phyloP scores from a whole-genome alignment of 345 rosid species.

The Aquilaria malaccensis region DNA sequence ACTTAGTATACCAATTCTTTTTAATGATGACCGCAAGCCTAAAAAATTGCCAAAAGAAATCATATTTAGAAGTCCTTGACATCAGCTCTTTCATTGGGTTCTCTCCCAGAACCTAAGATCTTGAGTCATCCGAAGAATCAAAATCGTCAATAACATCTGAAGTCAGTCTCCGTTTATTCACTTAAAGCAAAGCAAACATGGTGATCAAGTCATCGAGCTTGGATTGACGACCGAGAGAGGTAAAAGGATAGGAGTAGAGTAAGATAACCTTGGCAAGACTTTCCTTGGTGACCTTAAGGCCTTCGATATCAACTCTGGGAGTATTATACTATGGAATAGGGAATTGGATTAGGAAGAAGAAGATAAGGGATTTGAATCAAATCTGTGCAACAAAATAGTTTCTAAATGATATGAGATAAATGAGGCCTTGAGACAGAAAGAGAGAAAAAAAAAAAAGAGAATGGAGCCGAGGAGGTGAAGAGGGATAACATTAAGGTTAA shows the following conservation, averaged over 20 bases:
- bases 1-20: not conserved
- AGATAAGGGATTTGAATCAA: too few species aligned
- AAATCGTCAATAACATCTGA: conserved; percentile 18
- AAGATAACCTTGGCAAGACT: conserved; percentile 57
- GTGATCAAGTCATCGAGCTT: conserved; percentile 46
- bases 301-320: conserved; percentile 68
- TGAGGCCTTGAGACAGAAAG: too few species aligned
- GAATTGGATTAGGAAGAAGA: too few species aligned
- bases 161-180: conserved; percentile 26
- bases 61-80: conserved; percentile 50
- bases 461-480: too few species aligned
- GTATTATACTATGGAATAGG: not conserved
- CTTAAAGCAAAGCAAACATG: conserved; percentile 43
- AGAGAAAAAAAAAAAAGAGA: too few species aligned
- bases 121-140: conserved; percentile 17
- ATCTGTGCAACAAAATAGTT: too few species aligned
- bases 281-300: conserved; percentile 71
- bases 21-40: conserved; percentile 35
- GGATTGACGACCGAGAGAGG: conserved; percentile 7
- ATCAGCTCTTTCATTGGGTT: conserved; percentile 18
- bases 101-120: conserved; percentile 21
- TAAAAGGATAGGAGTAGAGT: conserved; percentile 22
- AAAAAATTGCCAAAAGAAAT: conserved; percentile 67
- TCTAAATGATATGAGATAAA: too few species aligned
- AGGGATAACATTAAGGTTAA: too few species aligned